Percentiles rank a stretch among this genome's conserved stretches.
These are phyloP conservation scores for Pelagophyceae sp. DNA, from an alignment of 352 stramenopile species.

Conservation along the genomic window DNA sequence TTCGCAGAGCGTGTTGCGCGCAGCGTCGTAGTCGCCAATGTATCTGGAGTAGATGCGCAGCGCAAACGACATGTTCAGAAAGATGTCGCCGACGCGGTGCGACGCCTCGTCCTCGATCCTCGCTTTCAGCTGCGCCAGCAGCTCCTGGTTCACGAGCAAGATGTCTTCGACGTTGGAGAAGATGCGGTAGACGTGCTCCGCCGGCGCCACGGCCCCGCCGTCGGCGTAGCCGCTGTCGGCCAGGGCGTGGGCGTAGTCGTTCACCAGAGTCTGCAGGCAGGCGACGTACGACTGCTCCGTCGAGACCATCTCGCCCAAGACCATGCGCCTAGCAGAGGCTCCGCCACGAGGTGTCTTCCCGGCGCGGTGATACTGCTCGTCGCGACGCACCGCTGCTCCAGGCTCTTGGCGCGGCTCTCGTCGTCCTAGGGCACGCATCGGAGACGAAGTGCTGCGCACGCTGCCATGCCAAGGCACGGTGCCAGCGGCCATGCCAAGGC, in stretches of 20 bases:
- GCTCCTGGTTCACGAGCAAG: constrained; percentile 6
- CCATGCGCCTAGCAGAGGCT: too few relatives aligned
- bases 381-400: too few relatives aligned
- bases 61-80: constrained; percentile 13
- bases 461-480: too few relatives aligned
- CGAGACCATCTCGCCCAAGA: not conserved
- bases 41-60: not conserved
- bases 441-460: too few relatives aligned
- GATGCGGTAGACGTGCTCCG: not conserved
- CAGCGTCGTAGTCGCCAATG: constrained; percentile 5
- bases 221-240: not conserved
- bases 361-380: too few relatives aligned
- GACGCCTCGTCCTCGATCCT: not conserved
- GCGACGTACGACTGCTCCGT: not conserved
- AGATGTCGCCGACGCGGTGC: not conserved
- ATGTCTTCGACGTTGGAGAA: constrained; percentile 12
- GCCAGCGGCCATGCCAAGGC: too few relatives aligned
- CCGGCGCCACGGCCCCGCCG: not conserved
- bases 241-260: not conserved
- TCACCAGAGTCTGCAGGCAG: not conserved
- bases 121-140: not conserved
- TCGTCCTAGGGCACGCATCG: too few relatives aligned
- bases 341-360: too few relatives aligned
- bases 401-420: too few relatives aligned
- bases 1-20: not conserved